Evolutionary conservation across 495 filamentous ascomycete genomes (phyloP).

Genomic region (Penicillium simplicissimum): DNA sequence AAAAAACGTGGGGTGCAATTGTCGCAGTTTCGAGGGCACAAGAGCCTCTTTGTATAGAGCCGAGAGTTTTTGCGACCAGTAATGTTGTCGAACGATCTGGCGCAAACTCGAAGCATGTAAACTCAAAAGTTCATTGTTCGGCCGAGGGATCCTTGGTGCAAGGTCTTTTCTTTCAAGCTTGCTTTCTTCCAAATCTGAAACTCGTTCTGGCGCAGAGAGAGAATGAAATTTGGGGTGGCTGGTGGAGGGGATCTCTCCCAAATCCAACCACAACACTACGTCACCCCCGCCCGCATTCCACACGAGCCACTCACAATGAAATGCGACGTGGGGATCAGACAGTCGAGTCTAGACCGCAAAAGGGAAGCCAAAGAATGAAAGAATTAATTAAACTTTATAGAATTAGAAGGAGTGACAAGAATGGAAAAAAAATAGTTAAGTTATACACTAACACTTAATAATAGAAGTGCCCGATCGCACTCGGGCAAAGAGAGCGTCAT

Average conservation of each 20-base stretch:
- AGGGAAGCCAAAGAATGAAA: background rate
- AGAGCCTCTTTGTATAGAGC: background rate
- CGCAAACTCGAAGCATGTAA: background rate
- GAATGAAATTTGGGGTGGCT: constrained; percentile 13
- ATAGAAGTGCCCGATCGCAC: background rate
- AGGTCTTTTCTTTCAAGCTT: background rate
- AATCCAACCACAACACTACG: constrained; percentile 12
- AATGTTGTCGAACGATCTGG: background rate
- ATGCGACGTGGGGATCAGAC: background rate
- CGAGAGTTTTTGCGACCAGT: background rate
- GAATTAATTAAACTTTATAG: background rate
- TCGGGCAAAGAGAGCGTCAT: constrained; percentile 9
- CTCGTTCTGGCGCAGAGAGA: constrained; percentile 2
- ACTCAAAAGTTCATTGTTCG: constrained; percentile 1
- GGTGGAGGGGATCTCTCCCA: background rate
- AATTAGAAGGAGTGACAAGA: background rate
- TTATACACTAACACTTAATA: background rate
- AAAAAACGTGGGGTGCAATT: background rate
- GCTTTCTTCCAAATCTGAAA: constrained; percentile 2
- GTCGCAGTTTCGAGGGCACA: background rate
- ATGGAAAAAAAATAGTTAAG: background rate
- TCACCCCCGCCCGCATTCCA: constrained; percentile 24
- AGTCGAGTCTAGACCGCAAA: background rate
- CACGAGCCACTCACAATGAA: background rate
- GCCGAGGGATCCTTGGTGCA: background rate